Evolutionary conservation across 2,329 filamentous ascomycete species (phyloP).

Genomic region (Mollisiaceae sp.): DNA sequence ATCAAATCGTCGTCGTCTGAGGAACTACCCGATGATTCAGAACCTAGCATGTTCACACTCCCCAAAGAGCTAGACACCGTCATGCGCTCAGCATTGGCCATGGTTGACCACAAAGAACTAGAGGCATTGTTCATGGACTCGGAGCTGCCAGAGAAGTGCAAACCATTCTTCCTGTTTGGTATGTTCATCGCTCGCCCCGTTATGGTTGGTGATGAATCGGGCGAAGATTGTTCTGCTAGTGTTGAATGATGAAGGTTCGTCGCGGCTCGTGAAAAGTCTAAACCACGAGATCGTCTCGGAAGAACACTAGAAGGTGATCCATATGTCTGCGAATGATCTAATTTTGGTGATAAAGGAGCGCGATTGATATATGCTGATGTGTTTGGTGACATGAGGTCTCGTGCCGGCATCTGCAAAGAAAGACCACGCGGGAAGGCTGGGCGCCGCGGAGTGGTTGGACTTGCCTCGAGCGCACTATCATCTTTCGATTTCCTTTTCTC

Average conservation of each 20-base stretch:
- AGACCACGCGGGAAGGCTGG: conserved; percentile 67
- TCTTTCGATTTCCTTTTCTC: conserved; percentile 41
- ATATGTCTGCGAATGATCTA: conserved; percentile 84
- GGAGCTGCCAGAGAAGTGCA: conserved; percentile 53
- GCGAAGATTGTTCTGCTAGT: conserved; percentile 83
- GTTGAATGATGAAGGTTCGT: conserved; percentile 96
- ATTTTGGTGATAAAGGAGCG: conserved; percentile 79
- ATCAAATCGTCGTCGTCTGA: conserved; percentile 73
- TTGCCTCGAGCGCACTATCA: conserved; percentile 43
- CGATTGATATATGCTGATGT: conserved; percentile 59
- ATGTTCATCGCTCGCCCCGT: conserved; percentile 72
- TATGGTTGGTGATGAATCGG: conserved; percentile 88
- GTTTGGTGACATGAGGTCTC: conserved; percentile 48
- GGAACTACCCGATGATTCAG: conserved; percentile 76
- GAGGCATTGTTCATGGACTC: conserved; percentile 67
- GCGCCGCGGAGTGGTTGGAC: conserved; percentile 75
- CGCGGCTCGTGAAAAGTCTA: conserved; percentile 92
- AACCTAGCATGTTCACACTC: conserved; percentile 66
- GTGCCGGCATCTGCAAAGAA: conserved; percentile 71
- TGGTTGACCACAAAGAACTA: conserved; percentile 71
- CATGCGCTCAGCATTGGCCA: conserved; percentile 71
- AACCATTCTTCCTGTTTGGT: conserved; percentile 55
- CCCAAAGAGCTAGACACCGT: conserved; percentile 73
- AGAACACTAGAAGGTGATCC: conserved; percentile 87
- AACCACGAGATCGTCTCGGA: conserved; percentile 83